A percentile compares a stretch with the other conserved stretches of the same genome.
These are phyloP conservation scores for Myxozyma melibiosi DNA, from an alignment of 805 yeast genomes.

Conservation along the genomic window DNA sequence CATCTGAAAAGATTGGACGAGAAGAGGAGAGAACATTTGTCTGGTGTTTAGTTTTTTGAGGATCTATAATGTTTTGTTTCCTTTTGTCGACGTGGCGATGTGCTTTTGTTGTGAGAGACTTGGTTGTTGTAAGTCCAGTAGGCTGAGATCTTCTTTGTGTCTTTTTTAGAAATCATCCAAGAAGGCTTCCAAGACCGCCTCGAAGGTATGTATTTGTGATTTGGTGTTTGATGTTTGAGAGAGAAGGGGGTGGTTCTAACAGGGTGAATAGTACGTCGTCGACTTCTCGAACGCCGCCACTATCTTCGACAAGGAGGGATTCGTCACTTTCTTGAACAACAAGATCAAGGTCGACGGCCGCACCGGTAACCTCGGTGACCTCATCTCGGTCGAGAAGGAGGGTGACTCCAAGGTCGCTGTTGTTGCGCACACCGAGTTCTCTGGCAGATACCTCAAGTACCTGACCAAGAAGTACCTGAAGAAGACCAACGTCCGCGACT, in stretches of 20 bases:
- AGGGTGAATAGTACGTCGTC: constrained; percentile 71
- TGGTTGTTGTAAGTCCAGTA: constrained; percentile 59
- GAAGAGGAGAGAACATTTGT: no score
- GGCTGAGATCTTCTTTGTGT: constrained; percentile 60
- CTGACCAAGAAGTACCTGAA: constrained; percentile 99
- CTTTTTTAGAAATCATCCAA: constrained; percentile 63
- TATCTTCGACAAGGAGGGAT: constrained; percentile 95
- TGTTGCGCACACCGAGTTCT: constrained; percentile 89
- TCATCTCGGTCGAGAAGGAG: constrained; percentile 82
- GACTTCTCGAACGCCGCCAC: constrained; percentile 97
- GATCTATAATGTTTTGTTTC: neutral
- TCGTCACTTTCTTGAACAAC: constrained; percentile 97
- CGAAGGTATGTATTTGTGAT: constrained; percentile 33
- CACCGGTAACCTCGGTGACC: constrained; percentile 95
- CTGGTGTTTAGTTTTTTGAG: neutral
- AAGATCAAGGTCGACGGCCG: constrained; percentile 98
- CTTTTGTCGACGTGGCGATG: no score
- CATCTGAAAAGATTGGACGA: neutral
- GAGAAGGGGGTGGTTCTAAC: neutral
- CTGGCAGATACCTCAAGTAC: constrained; percentile 99
- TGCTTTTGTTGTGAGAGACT: constrained; percentile 20
- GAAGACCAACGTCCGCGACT: constrained; percentile 99
- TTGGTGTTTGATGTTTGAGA: neutral
- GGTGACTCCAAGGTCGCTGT: constrained; percentile 80
- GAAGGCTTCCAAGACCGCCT: constrained; percentile 60